Conservation (phyloP, 116 monocot species). For the Phalaenopsis hybrid region DNA sequence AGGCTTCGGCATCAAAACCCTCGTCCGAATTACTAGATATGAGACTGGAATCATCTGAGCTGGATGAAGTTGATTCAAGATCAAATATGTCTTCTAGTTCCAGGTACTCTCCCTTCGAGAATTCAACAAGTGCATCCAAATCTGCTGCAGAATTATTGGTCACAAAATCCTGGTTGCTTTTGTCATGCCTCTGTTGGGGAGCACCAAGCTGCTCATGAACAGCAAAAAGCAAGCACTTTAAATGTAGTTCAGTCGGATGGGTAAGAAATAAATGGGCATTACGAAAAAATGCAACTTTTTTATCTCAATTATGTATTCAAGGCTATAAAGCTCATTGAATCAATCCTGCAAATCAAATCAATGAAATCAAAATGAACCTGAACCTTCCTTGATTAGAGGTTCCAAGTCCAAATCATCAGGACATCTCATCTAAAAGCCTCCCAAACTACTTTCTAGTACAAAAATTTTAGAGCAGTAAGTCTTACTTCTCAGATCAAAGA, state of each 20-base stretch:
- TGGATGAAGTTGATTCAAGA: constrained; percentile 29
- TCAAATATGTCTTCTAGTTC: constrained; percentile 46
- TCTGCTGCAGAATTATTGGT: constrained; percentile 15
- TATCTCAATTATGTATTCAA: too few relatives aligned
- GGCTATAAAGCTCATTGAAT: too few relatives aligned
- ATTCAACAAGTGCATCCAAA: constrained; percentile 9
- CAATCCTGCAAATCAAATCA: too few relatives aligned
- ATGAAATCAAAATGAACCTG: too few relatives aligned
- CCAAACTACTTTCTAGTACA: too few relatives aligned
- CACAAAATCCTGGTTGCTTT: background rate
- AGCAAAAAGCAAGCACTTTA: constrained; percentile 13
- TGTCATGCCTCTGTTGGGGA: constrained; percentile 15
- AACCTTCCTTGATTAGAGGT: too few relatives aligned
- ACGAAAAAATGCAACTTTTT: too few relatives aligned
- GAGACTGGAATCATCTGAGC: constrained; percentile 41
- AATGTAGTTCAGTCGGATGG: background rate
- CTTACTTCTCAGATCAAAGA: too few relatives aligned
- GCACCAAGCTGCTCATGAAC: constrained; percentile 2
- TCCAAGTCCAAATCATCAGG: too few relatives aligned
- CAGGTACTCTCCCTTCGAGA: constrained; percentile 43
- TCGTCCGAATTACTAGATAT: constrained; percentile 32
- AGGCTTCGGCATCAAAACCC: constrained; percentile 40
- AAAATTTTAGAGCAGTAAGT: too few relatives aligned
- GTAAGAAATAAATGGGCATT: too few relatives aligned
- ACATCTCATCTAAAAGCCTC: too few relatives aligned